Conservation (phyloP, 1,284 basidiomycete species). For the Marasmius oreades region DNA sequence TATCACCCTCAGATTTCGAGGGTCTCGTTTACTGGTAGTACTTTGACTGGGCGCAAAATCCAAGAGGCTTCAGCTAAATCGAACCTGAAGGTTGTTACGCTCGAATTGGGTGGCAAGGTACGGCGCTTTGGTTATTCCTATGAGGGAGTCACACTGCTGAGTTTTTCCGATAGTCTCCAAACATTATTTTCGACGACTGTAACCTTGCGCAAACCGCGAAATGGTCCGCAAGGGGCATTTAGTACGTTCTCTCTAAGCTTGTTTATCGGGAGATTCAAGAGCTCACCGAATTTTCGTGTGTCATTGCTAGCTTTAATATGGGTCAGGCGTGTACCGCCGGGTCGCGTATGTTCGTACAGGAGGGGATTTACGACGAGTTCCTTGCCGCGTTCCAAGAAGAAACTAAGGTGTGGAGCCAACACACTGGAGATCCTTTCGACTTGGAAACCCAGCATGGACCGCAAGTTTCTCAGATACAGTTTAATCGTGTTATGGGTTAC, state of each 20-base stretch:
- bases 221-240: constrained; percentile 81
- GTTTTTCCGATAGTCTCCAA: constrained; percentile 47
- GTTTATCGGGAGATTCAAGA: too few species aligned
- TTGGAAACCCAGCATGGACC: constrained; percentile 77
- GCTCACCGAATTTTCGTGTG: too few species aligned
- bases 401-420: constrained; percentile 30
- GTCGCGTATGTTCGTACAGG: constrained; percentile 82
- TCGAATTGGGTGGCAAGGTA: constrained; percentile 82
- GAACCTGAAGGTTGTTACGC: constrained; percentile 67
- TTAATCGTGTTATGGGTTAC: constrained; percentile 71
- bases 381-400: constrained; percentile 43
- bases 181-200: constrained; percentile 55
- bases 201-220: constrained; percentile 75
- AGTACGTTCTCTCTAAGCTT: constrained; percentile 42
- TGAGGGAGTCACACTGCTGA: too few species aligned
- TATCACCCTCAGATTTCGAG: constrained; percentile 44
- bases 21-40: constrained; percentile 46
- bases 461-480: constrained; percentile 63
- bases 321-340: constrained; percentile 86
- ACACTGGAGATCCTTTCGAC: constrained; percentile 79
- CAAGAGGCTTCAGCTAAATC: constrained; percentile 59
- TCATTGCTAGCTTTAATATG: too few species aligned
- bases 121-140: too few species aligned
- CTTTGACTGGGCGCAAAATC: constrained; percentile 62
- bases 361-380: constrained; percentile 76